Evolutionary conservation across 768 basidiomycete species (phyloP).

Genomic region (Suillus ampliporus): DNA sequence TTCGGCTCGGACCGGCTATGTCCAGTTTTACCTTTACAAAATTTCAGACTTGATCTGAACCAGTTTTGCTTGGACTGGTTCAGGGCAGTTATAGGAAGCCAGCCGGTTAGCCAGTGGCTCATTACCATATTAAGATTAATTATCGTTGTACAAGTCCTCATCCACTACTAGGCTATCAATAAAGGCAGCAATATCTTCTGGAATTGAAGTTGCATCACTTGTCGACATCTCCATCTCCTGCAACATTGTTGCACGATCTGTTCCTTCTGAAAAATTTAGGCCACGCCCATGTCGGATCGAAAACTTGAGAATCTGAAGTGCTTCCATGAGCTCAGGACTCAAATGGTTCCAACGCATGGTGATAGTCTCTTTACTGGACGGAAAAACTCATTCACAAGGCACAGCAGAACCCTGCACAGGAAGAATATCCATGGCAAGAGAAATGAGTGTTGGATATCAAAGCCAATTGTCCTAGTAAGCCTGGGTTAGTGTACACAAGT

Average conservation of each 20-base stretch:
- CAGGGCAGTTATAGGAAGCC: neutral
- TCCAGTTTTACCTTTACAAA: neutral
- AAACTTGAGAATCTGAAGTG: constrained; percentile 14
- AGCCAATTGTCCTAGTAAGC: neutral
- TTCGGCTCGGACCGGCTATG: neutral
- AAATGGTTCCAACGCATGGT: constrained; percentile 4
- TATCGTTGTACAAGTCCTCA: neutral
- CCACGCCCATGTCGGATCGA: neutral
- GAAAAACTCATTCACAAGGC: constrained; percentile 29
- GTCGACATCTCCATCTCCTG: neutral
- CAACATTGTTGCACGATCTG: neutral
- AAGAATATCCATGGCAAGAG: constrained; percentile 24
- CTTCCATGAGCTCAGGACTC: constrained; percentile 10
- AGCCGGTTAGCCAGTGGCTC: neutral
- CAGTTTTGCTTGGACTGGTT: neutral
- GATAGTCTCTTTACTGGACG: constrained; percentile 18
- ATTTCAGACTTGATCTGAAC: neutral
- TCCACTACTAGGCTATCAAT: neutral
- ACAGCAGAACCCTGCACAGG: constrained; percentile 29
- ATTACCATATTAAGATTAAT: neutral
- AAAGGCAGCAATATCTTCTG: constrained; percentile 1
- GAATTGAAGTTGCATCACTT: neutral
- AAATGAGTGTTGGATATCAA: neutral
- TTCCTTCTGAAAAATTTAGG: neutral
- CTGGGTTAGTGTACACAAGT: neutral